A percentile compares a stretch with the other conserved stretches of the same genome.
These are phyloP conservation scores for Sphaerobolus stellatus DNA, from an alignment of 1,284 basidiomycete species.

Conservation along the genomic window DNA sequence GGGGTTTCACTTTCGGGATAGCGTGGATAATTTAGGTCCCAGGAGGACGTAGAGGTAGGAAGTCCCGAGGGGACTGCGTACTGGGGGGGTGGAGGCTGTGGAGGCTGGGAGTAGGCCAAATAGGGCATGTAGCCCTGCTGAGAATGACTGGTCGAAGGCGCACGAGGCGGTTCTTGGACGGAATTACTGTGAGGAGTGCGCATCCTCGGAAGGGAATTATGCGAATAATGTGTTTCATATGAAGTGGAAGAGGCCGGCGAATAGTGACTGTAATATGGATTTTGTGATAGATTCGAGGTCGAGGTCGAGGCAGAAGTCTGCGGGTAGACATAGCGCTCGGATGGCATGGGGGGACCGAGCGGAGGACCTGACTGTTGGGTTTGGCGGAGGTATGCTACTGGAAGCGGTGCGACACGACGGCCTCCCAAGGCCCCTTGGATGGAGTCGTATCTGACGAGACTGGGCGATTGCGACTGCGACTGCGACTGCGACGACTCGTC, in stretches of 20 bases:
- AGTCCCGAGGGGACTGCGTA: constrained; percentile 26
- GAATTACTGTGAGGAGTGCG: constrained; percentile 43
- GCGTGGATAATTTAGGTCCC: constrained; percentile 13
- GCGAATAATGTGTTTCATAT: constrained; percentile 42
- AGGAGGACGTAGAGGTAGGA: constrained; percentile 1
- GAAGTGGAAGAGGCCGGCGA: constrained; percentile 40
- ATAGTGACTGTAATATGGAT: constrained; percentile 36
- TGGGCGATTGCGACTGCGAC: neutral
- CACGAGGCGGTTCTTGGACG: constrained; percentile 28
- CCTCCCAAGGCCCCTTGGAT: neutral
- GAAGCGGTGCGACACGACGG: constrained; percentile 2
- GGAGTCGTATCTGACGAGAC: constrained; percentile 4
- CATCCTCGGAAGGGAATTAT: constrained; percentile 33
- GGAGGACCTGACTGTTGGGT: neutral
- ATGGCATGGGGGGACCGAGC: constrained; percentile 39
- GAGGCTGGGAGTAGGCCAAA: constrained; percentile 27
- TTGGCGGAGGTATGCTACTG: neutral
- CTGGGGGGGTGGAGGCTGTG: constrained; percentile 27
- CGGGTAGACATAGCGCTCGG: constrained; percentile 61
- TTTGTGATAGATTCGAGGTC: constrained; percentile 22
- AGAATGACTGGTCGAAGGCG: constrained; percentile 31
- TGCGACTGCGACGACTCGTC: neutral
- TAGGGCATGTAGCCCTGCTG: constrained; percentile 22
- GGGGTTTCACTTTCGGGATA: constrained; percentile 24
- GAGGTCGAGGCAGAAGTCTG: too few species aligned